phyloP scores from a whole-genome alignment of 1,284 basidiomycete species.

The Rhodotorula mucilaginosa region DNA sequence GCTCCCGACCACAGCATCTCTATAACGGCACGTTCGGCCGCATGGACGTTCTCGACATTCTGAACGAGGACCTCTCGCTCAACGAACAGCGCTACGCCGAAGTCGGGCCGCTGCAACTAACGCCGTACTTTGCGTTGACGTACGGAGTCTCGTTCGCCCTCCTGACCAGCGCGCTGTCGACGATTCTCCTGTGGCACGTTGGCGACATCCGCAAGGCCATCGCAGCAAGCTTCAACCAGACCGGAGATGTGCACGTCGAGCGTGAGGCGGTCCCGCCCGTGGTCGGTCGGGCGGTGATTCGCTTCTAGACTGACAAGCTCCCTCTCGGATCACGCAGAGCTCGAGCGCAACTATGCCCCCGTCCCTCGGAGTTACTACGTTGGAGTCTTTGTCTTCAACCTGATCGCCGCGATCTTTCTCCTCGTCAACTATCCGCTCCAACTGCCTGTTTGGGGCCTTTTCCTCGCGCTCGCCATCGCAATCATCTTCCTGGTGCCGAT shows the following conservation, averaged over 20 bases:
- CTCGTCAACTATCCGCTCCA: conserved; percentile 50
- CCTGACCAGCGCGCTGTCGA: conserved; percentile 49
- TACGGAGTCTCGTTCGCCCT: conserved; percentile 52
- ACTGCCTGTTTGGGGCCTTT: conserved; percentile 50
- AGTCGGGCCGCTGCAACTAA: conserved; percentile 48
- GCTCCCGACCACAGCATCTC: conserved; percentile 34
- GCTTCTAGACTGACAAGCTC: not conserved
- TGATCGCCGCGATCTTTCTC: conserved; percentile 45
- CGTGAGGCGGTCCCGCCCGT: conserved; percentile 10
- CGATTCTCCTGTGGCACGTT: conserved; percentile 51
- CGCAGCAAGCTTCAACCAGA: conserved; percentile 6
- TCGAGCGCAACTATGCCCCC: conserved; percentile 42
- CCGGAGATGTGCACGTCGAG: conserved; percentile 41
- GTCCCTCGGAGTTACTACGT: conserved; percentile 24
- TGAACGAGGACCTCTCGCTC: conserved; percentile 39
- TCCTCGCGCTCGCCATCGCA: conserved; percentile 49
- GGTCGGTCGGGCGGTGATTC: not conserved
- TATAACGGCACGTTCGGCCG: conserved; percentile 45
- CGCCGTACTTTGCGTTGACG: conserved; percentile 50
- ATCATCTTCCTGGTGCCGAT: conserved; percentile 50
- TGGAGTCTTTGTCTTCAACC: conserved; percentile 43
- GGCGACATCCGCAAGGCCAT: conserved; percentile 49
- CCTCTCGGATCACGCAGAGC: conserved; percentile 6
- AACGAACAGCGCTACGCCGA: conserved; percentile 39
- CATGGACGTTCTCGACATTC: conserved; percentile 43